phyloP scores from a whole-genome alignment of 495 filamentous ascomycete genomes.

The Neurospora sublineolata region DNA sequence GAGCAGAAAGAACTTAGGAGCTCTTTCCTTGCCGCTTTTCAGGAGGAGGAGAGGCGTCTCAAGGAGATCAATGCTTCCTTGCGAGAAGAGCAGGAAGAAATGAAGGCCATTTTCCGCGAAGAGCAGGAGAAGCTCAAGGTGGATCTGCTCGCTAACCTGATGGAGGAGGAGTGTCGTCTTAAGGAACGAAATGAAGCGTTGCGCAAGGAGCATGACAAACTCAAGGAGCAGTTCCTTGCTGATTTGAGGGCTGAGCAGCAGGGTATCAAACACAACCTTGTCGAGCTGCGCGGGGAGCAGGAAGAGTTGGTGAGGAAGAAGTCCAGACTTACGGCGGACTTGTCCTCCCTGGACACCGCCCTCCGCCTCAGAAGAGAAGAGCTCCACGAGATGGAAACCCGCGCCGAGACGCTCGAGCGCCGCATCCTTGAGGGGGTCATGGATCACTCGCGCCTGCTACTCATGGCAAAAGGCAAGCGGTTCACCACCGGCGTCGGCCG shows the following conservation, averaged over 20 bases:
- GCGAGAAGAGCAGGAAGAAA: constrained; percentile 13
- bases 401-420: constrained; percentile 78
- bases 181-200: constrained; percentile 57
- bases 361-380: constrained; percentile 82
- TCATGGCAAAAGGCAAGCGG: constrained; percentile 49
- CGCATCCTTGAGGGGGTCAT: constrained; percentile 90
- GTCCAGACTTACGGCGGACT: constrained; percentile 63
- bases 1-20: constrained; percentile 2
- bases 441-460: constrained; percentile 78
- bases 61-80: constrained; percentile 10
- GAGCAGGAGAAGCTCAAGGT: constrained; percentile 19
- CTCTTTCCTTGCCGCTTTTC: constrained; percentile 24
- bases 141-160: constrained; percentile 53
- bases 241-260: constrained; percentile 33
- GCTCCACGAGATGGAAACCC: constrained; percentile 74
- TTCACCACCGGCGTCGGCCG: constrained; percentile 14
- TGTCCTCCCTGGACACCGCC: constrained; percentile 80
- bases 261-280: constrained; percentile 27
- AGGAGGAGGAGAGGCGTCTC: constrained; percentile 15
- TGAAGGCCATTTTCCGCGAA: constrained; percentile 15
- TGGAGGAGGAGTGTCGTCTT: constrained; percentile 62
- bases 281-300: constrained; percentile 50
- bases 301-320: constrained; percentile 64
- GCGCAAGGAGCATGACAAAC: constrained; percentile 58
- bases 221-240: constrained; percentile 52